Conservation (phyloP, 352 stramenopile genomes). For the Albugo laibachii region DNA sequence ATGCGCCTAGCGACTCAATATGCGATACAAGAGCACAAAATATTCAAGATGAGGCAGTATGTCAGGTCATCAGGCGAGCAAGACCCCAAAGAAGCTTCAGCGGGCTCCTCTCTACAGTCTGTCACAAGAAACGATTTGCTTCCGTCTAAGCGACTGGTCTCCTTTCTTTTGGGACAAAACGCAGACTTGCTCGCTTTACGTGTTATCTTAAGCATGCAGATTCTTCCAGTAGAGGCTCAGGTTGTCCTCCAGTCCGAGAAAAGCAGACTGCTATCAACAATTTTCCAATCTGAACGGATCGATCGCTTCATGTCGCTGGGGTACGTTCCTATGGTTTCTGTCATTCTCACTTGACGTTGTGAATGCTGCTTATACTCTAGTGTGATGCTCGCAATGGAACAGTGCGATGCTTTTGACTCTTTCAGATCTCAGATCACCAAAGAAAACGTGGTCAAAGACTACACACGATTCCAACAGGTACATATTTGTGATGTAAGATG, state of each 20-base stretch:
- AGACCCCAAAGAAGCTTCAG: too few species aligned
- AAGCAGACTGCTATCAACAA: constrained; percentile 31
- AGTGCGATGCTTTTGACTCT: constrained; percentile 40
- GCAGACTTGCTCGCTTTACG: constrained; percentile 43
- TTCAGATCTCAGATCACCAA: constrained; percentile 59
- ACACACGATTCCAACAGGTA: constrained; percentile 38
- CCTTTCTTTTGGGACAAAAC: constrained; percentile 41
- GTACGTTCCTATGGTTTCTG: constrained; percentile 8
- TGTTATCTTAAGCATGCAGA: constrained; percentile 35
- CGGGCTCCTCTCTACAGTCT: background rate
- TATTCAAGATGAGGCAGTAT: constrained; percentile 6
- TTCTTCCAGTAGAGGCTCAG: constrained; percentile 26
- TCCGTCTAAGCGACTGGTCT: constrained; percentile 40
- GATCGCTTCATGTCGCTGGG: constrained; percentile 45
- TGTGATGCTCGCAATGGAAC: constrained; percentile 55
- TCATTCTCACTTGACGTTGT: background rate
- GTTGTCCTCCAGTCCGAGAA: constrained; percentile 25
- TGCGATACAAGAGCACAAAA: constrained; percentile 31
- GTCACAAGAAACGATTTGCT: constrained; percentile 16
- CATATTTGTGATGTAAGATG: background rate
- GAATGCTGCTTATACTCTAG: constrained; percentile 9
- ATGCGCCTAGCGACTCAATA: constrained; percentile 43
- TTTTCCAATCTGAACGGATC: constrained; percentile 51
- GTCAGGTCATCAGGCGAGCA: too few species aligned
- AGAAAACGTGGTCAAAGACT: constrained; percentile 70